Evolutionary conservation across 2,329 filamentous ascomycete species (phyloP).

Genomic region (Ilyonectria robusta): DNA sequence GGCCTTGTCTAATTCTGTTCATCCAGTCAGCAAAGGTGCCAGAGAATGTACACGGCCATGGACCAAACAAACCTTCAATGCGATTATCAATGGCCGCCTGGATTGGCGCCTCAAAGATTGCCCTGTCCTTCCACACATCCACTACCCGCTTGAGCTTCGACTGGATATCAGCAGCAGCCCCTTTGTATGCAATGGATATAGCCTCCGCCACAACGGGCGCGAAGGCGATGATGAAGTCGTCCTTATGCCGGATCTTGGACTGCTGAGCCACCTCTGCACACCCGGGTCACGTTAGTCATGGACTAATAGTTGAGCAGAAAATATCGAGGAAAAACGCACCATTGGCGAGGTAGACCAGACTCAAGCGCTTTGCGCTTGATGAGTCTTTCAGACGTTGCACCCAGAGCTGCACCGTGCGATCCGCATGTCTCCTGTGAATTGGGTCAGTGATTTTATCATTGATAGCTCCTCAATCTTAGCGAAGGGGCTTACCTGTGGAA

Average conservation of each 20-base stretch:
- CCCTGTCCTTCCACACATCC: constrained; percentile 92
- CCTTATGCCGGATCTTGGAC: constrained; percentile 91
- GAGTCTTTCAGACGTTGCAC: constrained; percentile 90
- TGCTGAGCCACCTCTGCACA: constrained; percentile 91
- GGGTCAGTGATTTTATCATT: constrained; percentile 16
- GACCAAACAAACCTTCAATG: constrained; percentile 74
- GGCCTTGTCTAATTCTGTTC: constrained; percentile 73
- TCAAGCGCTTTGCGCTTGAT: constrained; percentile 86
- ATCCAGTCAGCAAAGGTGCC: constrained; percentile 33
- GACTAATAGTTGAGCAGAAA: background rate
- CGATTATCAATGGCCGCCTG: constrained; percentile 85
- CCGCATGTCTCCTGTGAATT: constrained; percentile 82
- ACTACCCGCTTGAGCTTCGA: constrained; percentile 89
- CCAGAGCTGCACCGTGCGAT: constrained; percentile 93
- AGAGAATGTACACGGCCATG: background rate
- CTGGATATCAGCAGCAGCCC: constrained; percentile 87
- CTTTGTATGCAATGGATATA: constrained; percentile 91
- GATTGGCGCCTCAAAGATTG: constrained; percentile 86
- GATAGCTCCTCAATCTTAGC: background rate
- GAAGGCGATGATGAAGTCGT: constrained; percentile 93
- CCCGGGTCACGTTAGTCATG: constrained; percentile 22
- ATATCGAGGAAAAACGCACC: constrained; percentile 66
- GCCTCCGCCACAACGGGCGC: constrained; percentile 93
- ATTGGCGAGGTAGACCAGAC: constrained; percentile 94
- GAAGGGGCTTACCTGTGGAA: constrained; percentile 83